Evolutionary conservation across 768 basidiomycete species (phyloP).

Genomic region (Boletus bicolor): DNA sequence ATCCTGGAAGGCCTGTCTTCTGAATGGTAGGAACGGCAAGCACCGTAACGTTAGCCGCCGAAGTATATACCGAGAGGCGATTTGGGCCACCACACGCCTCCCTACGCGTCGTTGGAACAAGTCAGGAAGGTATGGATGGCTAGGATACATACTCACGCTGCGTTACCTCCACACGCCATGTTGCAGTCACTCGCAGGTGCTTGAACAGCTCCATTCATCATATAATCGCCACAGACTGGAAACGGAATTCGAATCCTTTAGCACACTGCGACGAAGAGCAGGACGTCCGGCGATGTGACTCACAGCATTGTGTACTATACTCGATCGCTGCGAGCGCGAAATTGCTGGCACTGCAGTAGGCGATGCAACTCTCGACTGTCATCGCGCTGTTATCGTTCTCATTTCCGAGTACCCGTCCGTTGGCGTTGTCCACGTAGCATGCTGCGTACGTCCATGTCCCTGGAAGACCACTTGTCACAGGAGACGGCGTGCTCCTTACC

Average conservation of each 20-base stretch:
- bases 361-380: slow-evolving; percentile 66
- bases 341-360: slow-evolving; percentile 49
- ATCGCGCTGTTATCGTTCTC: slow-evolving; percentile 37
- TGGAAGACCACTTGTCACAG: slow-evolving; percentile 52
- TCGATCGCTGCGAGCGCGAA: slow-evolving; percentile 72
- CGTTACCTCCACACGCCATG: slow-evolving; percentile 71
- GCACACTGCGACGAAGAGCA: neutral
- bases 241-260: neutral
- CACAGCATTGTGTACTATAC: slow-evolving; percentile 52
- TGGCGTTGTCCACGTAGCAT: slow-evolving; percentile 71
- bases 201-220: slow-evolving; percentile 57
- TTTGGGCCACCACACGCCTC: slow-evolving; percentile 74
- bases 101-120: slow-evolving; percentile 28
- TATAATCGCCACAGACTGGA: slow-evolving; percentile 66
- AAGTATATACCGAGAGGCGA: slow-evolving; percentile 66
- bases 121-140: neutral
- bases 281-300: slow-evolving; percentile 17
- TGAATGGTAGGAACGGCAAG: slow-evolving; percentile 58
- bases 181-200: slow-evolving; percentile 54
- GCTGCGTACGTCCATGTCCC: slow-evolving; percentile 56
- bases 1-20: slow-evolving; percentile 56
- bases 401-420: slow-evolving; percentile 57
- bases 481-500: slow-evolving; percentile 9
- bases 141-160: slow-evolving; percentile 42
- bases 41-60: slow-evolving; percentile 46